phyloP scores from a whole-genome alignment of 1,139 yeast species.

The Yamadazyma sp. region DNA sequence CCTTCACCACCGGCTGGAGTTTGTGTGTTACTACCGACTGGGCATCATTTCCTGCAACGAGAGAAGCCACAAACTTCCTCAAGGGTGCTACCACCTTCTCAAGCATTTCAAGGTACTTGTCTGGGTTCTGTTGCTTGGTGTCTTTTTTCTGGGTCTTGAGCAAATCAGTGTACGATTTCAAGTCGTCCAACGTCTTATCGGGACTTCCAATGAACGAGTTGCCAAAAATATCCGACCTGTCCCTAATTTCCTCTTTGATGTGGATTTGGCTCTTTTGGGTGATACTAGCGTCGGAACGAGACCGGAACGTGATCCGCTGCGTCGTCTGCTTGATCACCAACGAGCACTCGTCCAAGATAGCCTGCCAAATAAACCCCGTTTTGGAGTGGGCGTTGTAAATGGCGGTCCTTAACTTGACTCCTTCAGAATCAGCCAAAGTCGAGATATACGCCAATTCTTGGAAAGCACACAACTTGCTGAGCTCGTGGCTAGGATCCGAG shows the following conservation, averaged over 20 bases:
- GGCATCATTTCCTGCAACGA: constrained; percentile 1
- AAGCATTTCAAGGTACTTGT: constrained; percentile 9
- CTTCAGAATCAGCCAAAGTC: constrained; percentile 46
- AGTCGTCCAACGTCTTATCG: constrained; percentile 3
- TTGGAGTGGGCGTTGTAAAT: constrained; percentile 54
- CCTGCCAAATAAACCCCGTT: constrained; percentile 53
- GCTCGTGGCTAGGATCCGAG: constrained; percentile 43
- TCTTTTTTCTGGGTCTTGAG: constrained; percentile 6
- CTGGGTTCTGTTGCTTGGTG: constrained; percentile 5
- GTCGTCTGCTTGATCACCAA: constrained; percentile 50
- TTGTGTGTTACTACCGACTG: constrained; percentile 4
- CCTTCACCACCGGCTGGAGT: constrained; percentile 9
- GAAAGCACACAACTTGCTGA: constrained; percentile 67
- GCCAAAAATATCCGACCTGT: constrained; percentile 32
- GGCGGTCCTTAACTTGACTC: constrained; percentile 45
- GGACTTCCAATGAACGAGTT: constrained; percentile 21
- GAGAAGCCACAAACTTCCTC: constrained; percentile 2
- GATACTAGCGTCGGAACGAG: constrained; percentile 30
- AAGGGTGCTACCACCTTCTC: constrained; percentile 10
- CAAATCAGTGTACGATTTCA: constrained; percentile 15
- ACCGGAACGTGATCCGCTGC: constrained; percentile 39
- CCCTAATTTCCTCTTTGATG: constrained; percentile 16
- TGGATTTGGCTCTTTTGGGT: constrained; percentile 22
- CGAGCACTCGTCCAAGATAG: constrained; percentile 60
- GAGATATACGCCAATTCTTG: constrained; percentile 70